Conservation (phyloP, 306 rosid species). For the Cucurbita ficifolia region DNA sequence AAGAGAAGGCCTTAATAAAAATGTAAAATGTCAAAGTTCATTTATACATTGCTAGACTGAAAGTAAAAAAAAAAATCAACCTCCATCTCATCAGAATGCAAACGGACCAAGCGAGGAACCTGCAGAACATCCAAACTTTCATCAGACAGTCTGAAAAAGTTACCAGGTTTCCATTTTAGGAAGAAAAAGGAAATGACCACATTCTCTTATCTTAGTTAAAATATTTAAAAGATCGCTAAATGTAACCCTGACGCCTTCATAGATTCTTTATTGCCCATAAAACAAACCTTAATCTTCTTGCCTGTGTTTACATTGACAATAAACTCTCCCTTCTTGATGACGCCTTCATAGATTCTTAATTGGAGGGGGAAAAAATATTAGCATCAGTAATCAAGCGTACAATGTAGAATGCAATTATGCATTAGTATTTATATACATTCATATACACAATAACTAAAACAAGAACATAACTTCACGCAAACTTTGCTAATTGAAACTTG, state of each 20-base stretch:
- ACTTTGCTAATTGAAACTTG: neutral
- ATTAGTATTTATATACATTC: neutral
- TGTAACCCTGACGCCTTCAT: neutral
- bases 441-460: neutral
- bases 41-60: neutral
- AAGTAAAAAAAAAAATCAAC: constrained; percentile 22
- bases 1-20: neutral
- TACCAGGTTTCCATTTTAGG: neutral
- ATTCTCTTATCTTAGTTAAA: neutral
- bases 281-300: constrained; percentile 72
- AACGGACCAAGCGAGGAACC: constrained; percentile 96
- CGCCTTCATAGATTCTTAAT: constrained; percentile 84
- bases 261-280: neutral
- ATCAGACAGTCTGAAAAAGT: neutral
- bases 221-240: neutral
- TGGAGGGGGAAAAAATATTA: constrained; percentile 7
- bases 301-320: constrained; percentile 77
- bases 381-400: neutral
- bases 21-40: neutral
- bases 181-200: neutral
- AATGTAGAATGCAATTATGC: neutral
- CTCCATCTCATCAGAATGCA: constrained; percentile 99
- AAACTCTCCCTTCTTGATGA: constrained; percentile 86
- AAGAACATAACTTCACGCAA: neutral
- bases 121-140: constrained; percentile 12